Evolutionary conservation across 2,329 filamentous ascomycete species (phyloP).

Genomic region (Periglandula ipomoeae): DNA sequence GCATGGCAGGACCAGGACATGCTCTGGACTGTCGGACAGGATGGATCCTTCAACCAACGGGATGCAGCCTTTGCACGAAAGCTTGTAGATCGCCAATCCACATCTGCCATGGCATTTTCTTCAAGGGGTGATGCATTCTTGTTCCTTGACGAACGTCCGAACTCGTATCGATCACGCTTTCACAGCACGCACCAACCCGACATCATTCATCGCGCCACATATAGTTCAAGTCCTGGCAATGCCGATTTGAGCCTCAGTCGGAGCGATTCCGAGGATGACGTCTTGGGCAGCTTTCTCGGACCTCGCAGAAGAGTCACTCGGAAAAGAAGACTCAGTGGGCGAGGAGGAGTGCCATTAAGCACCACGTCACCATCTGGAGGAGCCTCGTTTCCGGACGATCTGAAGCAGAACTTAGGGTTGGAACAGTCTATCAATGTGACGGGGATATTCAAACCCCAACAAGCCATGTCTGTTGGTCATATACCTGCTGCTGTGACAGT

Average conservation of each 20-base stretch:
- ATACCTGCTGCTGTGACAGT: constrained; percentile 43
- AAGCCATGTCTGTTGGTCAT: constrained; percentile 53
- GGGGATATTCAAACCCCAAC: constrained; percentile 48
- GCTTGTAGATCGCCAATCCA: constrained; percentile 51
- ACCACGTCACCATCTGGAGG: constrained; percentile 43
- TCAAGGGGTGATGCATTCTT: constrained; percentile 50
- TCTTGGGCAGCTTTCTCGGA: constrained; percentile 50
- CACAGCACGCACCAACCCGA: constrained; percentile 25
- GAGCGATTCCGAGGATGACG: constrained; percentile 58
- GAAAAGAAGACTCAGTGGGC: constrained; percentile 33
- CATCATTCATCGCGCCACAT: constrained; percentile 29
- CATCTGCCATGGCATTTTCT: constrained; percentile 53
- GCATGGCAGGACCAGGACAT: constrained; percentile 58
- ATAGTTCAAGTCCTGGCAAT: constrained; percentile 38
- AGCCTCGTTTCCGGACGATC: constrained; percentile 19
- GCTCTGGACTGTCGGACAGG: constrained; percentile 55
- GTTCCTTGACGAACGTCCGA: constrained; percentile 50
- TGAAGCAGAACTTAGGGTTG: constrained; percentile 37
- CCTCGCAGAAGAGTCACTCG: constrained; percentile 30
- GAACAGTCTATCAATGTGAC: constrained; percentile 51
- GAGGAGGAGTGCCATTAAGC: constrained; percentile 36
- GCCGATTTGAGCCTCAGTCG: constrained; percentile 46
- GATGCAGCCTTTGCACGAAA: constrained; percentile 56
- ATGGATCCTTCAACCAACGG: constrained; percentile 54
- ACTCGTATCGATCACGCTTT: constrained; percentile 33